Base-by-base conservation (phyloP, 192 early-diverging fungal species). In the Paraglomus occultum region DNA sequence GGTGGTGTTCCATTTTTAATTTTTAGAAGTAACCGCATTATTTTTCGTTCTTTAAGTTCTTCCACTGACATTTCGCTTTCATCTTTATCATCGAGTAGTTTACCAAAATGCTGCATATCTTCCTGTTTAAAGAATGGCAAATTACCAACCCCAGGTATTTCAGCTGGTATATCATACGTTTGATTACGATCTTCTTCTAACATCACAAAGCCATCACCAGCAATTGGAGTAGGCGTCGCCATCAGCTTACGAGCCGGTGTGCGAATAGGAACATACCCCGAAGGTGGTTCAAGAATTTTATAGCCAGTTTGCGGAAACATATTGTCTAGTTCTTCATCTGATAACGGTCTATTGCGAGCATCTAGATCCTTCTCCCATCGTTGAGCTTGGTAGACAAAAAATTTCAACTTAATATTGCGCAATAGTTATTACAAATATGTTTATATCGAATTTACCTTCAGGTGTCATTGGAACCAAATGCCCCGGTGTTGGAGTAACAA, bases 1-100 rank as follows among this genome's bases (percentile, higher is more conserved):
- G 94, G 91, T 15, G 96, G 93, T 8, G 94, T 90, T 43, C 97
- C 97, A 71, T 99, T 99, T 83, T 99, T 99, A 79, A 99, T 97
- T 77, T 94, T 95, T 17, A 99, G 84, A 64, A 99, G 76, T 51
- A 97, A 74, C 15, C 95, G 82, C 94, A 99, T 90, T 57, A 98
- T 95, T 71, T 97, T 94, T 45, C 95, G 87, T 79, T 99, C 95
- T 76, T 92, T 94, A 52, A 91, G 80, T 69, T 97, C 97, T 40
- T 93, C 94, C 5, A 89, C 80, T 15, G 89, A 87, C 75, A 98
- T 73, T 18, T 89, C 83, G 31, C 80, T 79, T 67, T 99, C 97
- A 71, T 91, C 90, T 64, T 91, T 85, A 23, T 92, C 89, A 45
- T 92, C 91, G 40, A 97, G 66, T 44, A 99, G 80, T 73, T 90